Evolutionary conservation across 306 rosid species (phyloP).

Genomic region (Hippophae rhamnoides): DNA sequence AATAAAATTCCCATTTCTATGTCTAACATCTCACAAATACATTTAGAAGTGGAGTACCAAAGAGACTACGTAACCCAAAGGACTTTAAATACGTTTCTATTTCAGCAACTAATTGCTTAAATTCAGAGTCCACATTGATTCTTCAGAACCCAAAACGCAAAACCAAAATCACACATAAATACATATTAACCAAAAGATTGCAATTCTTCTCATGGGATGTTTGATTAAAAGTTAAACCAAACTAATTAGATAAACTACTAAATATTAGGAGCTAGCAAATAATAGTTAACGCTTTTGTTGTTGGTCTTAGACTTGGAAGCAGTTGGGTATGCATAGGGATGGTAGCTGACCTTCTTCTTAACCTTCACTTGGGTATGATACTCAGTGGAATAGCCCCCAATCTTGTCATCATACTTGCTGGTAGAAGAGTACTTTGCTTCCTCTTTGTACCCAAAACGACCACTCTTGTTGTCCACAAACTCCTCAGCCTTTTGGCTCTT

Average conservation of each 20-base stretch:
- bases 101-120: too few relatives aligned
- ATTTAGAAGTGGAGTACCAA: too few relatives aligned
- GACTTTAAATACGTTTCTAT: too few relatives aligned
- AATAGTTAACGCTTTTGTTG: not conserved
- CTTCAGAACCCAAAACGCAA: too few relatives aligned
- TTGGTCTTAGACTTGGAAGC: not conserved
- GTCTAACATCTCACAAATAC: too few relatives aligned
- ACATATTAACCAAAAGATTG: too few relatives aligned
- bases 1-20: too few relatives aligned
- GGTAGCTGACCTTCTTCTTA: constrained; percentile 3
- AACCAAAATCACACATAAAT: too few relatives aligned
- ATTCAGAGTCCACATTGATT: too few relatives aligned
- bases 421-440: constrained; percentile 8
- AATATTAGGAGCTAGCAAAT: not conserved
- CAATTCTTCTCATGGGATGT: too few relatives aligned
- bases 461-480: not conserved
- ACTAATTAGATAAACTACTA: not conserved
- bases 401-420: not conserved
- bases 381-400: not conserved
- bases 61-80: too few relatives aligned
- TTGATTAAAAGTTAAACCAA: too few relatives aligned
- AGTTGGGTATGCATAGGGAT: not conserved
- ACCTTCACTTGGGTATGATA: constrained; percentile 2
- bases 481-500: constrained; percentile 1
- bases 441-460: not conserved